Conservation (phyloP, 805 yeast species). For the Ogataea chonburiensis region DNA sequence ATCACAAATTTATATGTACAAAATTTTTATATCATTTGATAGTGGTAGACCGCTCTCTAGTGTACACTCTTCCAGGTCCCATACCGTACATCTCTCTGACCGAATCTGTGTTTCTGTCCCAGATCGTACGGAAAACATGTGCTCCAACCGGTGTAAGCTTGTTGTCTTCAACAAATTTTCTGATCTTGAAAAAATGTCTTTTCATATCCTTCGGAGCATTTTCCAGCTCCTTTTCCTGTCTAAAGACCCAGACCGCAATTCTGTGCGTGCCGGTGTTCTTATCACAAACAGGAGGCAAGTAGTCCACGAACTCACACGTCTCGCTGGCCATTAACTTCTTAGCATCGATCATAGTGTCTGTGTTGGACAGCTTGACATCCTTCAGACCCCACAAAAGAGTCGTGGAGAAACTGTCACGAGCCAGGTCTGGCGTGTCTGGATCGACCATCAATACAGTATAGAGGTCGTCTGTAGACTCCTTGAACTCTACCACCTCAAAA, state of each 20-base stretch:
- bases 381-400: slow-evolving; percentile 74
- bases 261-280: slow-evolving; percentile 83
- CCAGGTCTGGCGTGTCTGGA: slow-evolving; percentile 86
- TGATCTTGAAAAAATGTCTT: slow-evolving; percentile 64
- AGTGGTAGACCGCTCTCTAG: slow-evolving; percentile 47
- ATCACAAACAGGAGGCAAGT: slow-evolving; percentile 85
- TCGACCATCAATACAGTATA: slow-evolving; percentile 83
- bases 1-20: slow-evolving; percentile 15
- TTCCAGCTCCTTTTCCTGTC: slow-evolving; percentile 48
- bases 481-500: slow-evolving; percentile 73
- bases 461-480: slow-evolving; percentile 44
- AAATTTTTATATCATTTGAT: slow-evolving; percentile 2
- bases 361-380: slow-evolving; percentile 60
- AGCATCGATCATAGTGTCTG: slow-evolving; percentile 55
- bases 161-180: slow-evolving; percentile 58
- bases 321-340: slow-evolving; percentile 36
- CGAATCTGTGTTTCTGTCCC: slow-evolving; percentile 69
- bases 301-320: slow-evolving; percentile 51
- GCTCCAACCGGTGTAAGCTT: slow-evolving; percentile 81
- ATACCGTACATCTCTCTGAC: slow-evolving; percentile 75
- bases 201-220: slow-evolving; percentile 24
- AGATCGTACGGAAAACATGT: slow-evolving; percentile 82
- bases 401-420: slow-evolving; percentile 64
- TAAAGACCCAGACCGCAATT: slow-evolving; percentile 85
- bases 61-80: slow-evolving; percentile 72